A percentile compares a stretch with the other conserved stretches of the same genome.
Conservation (phyloP, 768 basidiomycete genomes). For the Lactarius sp. region DNA sequence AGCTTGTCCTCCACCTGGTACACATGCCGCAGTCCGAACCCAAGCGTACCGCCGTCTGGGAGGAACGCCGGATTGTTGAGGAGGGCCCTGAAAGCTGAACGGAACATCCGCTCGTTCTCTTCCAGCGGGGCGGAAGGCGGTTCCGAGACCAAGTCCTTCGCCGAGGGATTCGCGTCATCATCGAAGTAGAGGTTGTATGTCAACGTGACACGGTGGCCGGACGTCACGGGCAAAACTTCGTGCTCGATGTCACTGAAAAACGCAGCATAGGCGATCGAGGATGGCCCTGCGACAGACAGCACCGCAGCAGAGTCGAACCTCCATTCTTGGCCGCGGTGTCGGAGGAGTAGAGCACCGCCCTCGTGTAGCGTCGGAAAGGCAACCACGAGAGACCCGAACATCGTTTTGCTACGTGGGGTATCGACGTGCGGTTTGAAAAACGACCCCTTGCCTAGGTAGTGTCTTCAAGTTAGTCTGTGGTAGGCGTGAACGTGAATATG, state of each 20-base stretch:
- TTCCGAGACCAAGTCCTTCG: neutral
- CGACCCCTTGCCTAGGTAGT: neutral
- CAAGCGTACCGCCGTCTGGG: slow-evolving; percentile 2
- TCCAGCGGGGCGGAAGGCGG: neutral
- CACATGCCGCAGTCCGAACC: slow-evolving; percentile 9
- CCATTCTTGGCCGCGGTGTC: slow-evolving; percentile 32
- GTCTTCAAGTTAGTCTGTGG: too few relatives aligned
- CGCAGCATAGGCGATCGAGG: slow-evolving; percentile 36
- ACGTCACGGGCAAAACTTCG: slow-evolving; percentile 39
- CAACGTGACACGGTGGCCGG: slow-evolving; percentile 32
- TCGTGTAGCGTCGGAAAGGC: slow-evolving; percentile 34
- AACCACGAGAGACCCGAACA: slow-evolving; percentile 1
- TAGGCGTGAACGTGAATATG: neutral
- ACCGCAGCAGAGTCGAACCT: slow-evolving; percentile 28
- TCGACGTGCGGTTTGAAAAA: too few relatives aligned
- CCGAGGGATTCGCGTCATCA: neutral
- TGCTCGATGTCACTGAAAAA: slow-evolving; percentile 45
- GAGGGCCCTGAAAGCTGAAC: neutral
- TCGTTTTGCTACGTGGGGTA: neutral
- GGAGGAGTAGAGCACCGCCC: slow-evolving; percentile 41
- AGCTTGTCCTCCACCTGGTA: slow-evolving; percentile 2
- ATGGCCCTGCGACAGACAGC: slow-evolving; percentile 17
- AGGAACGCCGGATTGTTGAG: slow-evolving; percentile 9
- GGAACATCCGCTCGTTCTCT: too few relatives aligned
- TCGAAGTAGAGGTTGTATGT: slow-evolving; percentile 36